These are phyloP conservation scores for Ophiocordyceps camponoti-rufipedis DNA, from an alignment of 2,329 filamentous ascomycete genomes.

Conservation along the genomic window DNA sequence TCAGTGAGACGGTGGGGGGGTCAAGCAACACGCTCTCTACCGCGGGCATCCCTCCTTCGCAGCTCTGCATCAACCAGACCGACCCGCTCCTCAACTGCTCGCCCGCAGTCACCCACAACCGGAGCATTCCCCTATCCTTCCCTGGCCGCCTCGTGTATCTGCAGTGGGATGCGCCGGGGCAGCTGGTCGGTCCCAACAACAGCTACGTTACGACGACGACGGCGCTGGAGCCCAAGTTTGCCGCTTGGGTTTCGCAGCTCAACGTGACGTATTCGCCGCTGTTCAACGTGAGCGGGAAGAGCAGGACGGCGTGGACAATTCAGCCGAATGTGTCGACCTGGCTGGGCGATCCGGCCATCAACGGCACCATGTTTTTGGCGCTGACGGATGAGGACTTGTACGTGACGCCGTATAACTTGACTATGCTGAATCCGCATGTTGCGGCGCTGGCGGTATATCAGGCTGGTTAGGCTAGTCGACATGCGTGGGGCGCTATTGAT, in stretches of 20 bases:
- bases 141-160: constrained; percentile 55
- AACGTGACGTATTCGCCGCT: constrained; percentile 53
- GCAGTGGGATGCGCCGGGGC: constrained; percentile 53
- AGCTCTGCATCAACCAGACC: constrained; percentile 40
- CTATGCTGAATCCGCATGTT: constrained; percentile 57
- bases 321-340: constrained; percentile 57
- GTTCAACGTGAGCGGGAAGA: constrained; percentile 23
- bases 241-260: constrained; percentile 61
- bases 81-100: constrained; percentile 36
- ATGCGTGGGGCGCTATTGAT: too few relatives aligned
- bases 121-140: constrained; percentile 45
- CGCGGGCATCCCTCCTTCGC: constrained; percentile 20
- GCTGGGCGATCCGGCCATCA: constrained; percentile 48
- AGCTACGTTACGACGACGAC: constrained; percentile 52
- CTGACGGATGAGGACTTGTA: constrained; percentile 50
- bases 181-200: constrained; percentile 60
- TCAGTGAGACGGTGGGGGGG: constrained; percentile 45
- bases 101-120: constrained; percentile 30
- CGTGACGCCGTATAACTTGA: constrained; percentile 62
- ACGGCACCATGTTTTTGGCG: constrained; percentile 64
- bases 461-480: constrained; percentile 38
- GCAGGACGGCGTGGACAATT: constrained; percentile 44
- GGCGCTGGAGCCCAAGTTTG: constrained; percentile 43
- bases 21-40: constrained; percentile 36
- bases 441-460: constrained; percentile 60